phyloP scores from a whole-genome alignment of 345 rosid species.

The Clarkia xantiana region DNA sequence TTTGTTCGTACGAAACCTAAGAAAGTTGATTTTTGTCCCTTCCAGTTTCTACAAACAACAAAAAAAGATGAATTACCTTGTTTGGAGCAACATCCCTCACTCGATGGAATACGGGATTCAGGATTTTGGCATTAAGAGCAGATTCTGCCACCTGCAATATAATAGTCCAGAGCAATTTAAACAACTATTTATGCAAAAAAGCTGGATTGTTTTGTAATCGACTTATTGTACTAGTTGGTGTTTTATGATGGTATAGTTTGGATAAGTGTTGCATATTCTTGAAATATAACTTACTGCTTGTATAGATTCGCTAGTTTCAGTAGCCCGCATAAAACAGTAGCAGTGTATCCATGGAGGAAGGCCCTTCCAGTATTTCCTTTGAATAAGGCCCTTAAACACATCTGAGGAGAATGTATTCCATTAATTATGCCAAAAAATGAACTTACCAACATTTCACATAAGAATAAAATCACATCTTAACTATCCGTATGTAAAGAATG shows the following conservation, averaged over 20 bases:
- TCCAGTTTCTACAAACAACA: not conserved
- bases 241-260: too few relatives aligned
- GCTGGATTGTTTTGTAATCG: not conserved
- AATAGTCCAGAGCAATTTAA: not conserved
- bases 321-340: slow-evolving; percentile 81
- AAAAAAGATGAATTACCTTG: slow-evolving; percentile 35
- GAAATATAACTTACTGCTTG: slow-evolving; percentile 32
- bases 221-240: too few relatives aligned
- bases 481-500: too few relatives aligned
- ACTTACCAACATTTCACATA: too few relatives aligned
- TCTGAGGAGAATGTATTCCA: slow-evolving; percentile 26
- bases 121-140: slow-evolving; percentile 42
- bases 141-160: slow-evolving; percentile 55
- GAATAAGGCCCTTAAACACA: slow-evolving; percentile 48
- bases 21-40: not conserved
- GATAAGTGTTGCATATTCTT: not conserved
- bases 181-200: not conserved
- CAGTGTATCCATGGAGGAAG: slow-evolving; percentile 70
- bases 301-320: slow-evolving; percentile 49
- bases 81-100: slow-evolving; percentile 98
- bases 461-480: too few relatives aligned
- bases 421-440: too few relatives aligned
- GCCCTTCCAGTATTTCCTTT: slow-evolving; percentile 58
- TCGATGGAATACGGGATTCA: slow-evolving; percentile 50
- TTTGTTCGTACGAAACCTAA: not conserved